Evolutionary conservation across 1,139 yeast species (phyloP).

Genomic region (Candida glucosophila): DNA sequence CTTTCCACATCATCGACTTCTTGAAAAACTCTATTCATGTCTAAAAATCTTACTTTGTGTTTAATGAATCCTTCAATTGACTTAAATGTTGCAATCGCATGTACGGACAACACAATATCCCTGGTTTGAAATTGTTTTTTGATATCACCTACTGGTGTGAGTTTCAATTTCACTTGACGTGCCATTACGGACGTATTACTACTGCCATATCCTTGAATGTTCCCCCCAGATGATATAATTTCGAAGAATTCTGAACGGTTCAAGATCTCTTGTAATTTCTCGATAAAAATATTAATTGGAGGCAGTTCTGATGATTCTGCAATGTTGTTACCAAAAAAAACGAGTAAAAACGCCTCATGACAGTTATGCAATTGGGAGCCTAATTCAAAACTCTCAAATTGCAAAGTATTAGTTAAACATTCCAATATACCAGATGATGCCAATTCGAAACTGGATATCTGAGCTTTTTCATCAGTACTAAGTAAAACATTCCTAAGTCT

Average conservation of each 20-base stretch:
- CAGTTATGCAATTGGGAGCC: slow-evolving; percentile 29
- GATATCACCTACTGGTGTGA: slow-evolving; percentile 22
- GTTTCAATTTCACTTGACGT: slow-evolving; percentile 56
- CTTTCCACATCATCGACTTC: slow-evolving; percentile 5
- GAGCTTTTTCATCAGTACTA: slow-evolving; percentile 9
- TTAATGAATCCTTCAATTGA: slow-evolving; percentile 60
- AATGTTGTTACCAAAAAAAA: slow-evolving; percentile 27
- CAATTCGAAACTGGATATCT: slow-evolving; percentile 68
- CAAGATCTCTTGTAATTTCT: slow-evolving; percentile 63
- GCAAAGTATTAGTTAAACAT: slow-evolving; percentile 15
- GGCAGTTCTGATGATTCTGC: slow-evolving; percentile 13
- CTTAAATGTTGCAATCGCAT: slow-evolving; percentile 80
- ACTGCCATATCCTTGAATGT: slow-evolving; percentile 8
- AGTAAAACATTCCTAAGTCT: slow-evolving; percentile 25
- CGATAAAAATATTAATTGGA: slow-evolving; percentile 37
- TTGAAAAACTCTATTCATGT: slow-evolving; percentile 9
- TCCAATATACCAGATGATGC: slow-evolving; percentile 60
- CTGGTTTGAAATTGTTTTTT: slow-evolving; percentile 24
- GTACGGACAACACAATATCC: slow-evolving; percentile 58
- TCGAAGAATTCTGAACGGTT: slow-evolving; percentile 73
- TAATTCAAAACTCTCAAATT: slow-evolving; percentile 9
- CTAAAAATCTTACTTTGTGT: slow-evolving; percentile 20
- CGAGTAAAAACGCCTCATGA: slow-evolving; percentile 37
- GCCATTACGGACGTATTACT: slow-evolving; percentile 57
- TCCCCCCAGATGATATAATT: slow-evolving; percentile 48